Percentiles rank a stretch among this genome's conserved stretches.
Evolutionary conservation across 805 yeast species (phyloP).

Genomic region (Isabelozyma heimii): DNA sequence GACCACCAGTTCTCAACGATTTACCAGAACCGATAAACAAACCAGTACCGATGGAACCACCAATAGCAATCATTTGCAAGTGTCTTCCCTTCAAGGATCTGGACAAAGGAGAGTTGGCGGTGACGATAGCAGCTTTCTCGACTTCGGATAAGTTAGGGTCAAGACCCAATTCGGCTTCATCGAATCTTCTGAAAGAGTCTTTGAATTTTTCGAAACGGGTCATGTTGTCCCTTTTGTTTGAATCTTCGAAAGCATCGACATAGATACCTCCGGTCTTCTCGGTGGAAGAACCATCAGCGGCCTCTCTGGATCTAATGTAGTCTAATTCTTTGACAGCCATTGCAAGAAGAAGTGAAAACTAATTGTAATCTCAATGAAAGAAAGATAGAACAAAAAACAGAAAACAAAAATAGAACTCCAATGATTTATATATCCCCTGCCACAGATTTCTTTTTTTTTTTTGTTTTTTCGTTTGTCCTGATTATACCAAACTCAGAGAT

Average conservation of each 20-base stretch:
- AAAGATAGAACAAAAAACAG: background rate
- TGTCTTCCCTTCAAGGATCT: slow-evolving; percentile 62
- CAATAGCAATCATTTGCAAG: slow-evolving; percentile 77
- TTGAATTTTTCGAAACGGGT: slow-evolving; percentile 15
- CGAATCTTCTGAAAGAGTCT: slow-evolving; percentile 32
- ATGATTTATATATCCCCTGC: background rate
- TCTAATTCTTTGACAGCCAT: slow-evolving; percentile 43
- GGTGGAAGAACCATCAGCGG: slow-evolving; percentile 26
- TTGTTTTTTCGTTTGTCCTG: background rate
- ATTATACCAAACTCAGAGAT: background rate
- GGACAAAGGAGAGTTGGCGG: slow-evolving; percentile 49
- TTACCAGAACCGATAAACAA: slow-evolving; percentile 72
- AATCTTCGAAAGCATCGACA: slow-evolving; percentile 30
- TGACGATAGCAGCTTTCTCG: slow-evolving; percentile 34
- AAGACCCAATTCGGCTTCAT: slow-evolving; percentile 36
- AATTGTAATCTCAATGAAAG: too few species aligned
- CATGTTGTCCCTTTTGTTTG: slow-evolving; percentile 7
- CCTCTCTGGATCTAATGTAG: slow-evolving; percentile 37
- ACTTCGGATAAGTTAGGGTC: slow-evolving; percentile 30
- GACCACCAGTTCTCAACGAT: slow-evolving; percentile 65
- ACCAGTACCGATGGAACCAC: slow-evolving; percentile 85
- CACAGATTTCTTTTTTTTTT: background rate
- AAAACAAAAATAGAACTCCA: background rate
- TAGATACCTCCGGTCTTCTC: slow-evolving; percentile 40
- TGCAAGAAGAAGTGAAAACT: background rate